phyloP scores from a whole-genome alignment of 2,329 filamentous ascomycete genomes.

The Metarhizium brunneum region DNA sequence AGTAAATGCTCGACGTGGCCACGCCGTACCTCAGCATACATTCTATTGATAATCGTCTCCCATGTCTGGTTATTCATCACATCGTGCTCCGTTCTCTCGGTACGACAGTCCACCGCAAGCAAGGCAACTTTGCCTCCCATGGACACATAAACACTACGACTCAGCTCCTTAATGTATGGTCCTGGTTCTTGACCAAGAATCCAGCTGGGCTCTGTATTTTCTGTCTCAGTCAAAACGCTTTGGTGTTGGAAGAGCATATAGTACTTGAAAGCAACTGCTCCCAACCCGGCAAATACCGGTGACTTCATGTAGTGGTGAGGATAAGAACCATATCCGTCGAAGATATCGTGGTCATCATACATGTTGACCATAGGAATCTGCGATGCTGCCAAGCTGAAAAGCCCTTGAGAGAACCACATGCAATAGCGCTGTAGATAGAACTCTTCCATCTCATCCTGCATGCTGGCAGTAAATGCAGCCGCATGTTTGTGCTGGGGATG shows the following conservation, averaged over 20 bases:
- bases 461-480: conserved; percentile 65
- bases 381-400: conserved; percentile 85
- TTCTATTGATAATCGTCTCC: conserved; percentile 77
- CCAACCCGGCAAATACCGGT: conserved; percentile 81
- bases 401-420: conserved; percentile 92
- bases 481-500: conserved; percentile 73
- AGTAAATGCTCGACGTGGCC: conserved; percentile 85
- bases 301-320: conserved; percentile 85
- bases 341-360: conserved; percentile 91
- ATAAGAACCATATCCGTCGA: conserved; percentile 89
- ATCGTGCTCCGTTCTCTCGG: conserved; percentile 76
- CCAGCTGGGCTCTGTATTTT: conserved; percentile 85
- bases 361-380: conserved; percentile 99
- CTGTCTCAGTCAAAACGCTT: conserved; percentile 70
- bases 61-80: conserved; percentile 75
- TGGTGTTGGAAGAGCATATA: conserved; percentile 99
- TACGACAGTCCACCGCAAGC: conserved; percentile 82
- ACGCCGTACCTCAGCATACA: conserved; percentile 71
- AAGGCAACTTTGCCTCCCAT: conserved; percentile 73
- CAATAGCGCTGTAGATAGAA: conserved; percentile 86
- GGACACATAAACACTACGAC: conserved; percentile 77
- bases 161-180: conserved; percentile 81
- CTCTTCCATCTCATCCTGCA: conserved; percentile 79
- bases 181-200: conserved; percentile 69
- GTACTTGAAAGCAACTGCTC: conserved; percentile 92